These are phyloP conservation scores for Solanum paucissectum DNA, from an alignment of 257 asterid species.

Conservation along the genomic window DNA sequence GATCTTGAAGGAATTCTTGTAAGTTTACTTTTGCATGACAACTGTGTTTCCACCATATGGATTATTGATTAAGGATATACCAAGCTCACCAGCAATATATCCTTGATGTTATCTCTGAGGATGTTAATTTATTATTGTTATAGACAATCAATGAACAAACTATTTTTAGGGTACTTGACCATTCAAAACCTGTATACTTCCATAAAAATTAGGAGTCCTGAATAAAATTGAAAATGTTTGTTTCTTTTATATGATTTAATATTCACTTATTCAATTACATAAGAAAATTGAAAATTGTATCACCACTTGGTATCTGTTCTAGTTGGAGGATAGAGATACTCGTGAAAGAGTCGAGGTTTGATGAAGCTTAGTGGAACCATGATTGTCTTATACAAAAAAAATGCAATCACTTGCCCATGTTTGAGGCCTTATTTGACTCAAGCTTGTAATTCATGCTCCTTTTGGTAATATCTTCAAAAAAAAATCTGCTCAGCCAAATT, in stretches of 20 bases:
- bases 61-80: neutral
- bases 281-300: neutral
- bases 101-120: neutral
- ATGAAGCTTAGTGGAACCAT: neutral
- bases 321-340: neutral
- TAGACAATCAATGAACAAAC: neutral
- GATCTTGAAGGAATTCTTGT: conserved; percentile 98
- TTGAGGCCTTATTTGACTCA: neutral
- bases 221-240: neutral
- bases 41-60: neutral
- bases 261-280: neutral
- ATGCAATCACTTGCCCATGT: neutral
- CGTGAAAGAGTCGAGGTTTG: neutral
- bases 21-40: conserved; percentile 16
- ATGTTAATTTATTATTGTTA: neutral
- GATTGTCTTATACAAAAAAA: neutral
- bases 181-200: neutral
- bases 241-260: neutral
- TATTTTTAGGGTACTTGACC: neutral
- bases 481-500: neutral
- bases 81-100: neutral
- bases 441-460: neutral
- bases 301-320: neutral
- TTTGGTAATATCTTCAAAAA: neutral
- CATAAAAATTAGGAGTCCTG: neutral